These are phyloP conservation scores for Tricholoma saponaceum DNA, from an alignment of 768 basidiomycete species.

Conservation along the genomic window DNA sequence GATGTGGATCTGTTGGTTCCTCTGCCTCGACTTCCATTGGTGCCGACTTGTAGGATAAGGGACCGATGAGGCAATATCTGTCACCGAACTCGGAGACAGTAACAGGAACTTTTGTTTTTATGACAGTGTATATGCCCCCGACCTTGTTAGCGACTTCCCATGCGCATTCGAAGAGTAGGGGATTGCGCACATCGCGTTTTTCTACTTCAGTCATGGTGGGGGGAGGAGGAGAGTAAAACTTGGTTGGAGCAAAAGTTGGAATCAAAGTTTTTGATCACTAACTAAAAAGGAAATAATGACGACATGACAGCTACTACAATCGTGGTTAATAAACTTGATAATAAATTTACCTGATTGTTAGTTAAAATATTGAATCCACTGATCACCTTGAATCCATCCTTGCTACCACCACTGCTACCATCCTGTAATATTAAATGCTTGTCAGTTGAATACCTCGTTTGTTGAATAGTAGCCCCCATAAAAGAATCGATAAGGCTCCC, in stretches of 20 bases:
- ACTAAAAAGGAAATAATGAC: slow-evolving; percentile 1
- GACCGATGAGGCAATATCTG: slow-evolving; percentile 94
- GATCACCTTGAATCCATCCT: slow-evolving; percentile 41
- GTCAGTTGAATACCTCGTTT: slow-evolving; percentile 64
- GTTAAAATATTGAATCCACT: slow-evolving; percentile 68
- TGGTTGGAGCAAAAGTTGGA: no score
- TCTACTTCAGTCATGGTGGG: slow-evolving; percentile 25
- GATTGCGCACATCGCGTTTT: slow-evolving; percentile 71
- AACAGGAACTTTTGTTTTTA: slow-evolving; percentile 99
- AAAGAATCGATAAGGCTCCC: slow-evolving; percentile 87
- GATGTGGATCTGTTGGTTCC: slow-evolving; percentile 78
- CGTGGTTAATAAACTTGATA: slow-evolving; percentile 35
- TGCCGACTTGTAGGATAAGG: slow-evolving; percentile 96
- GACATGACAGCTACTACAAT: slow-evolving; percentile 24
- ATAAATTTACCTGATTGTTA: slow-evolving; percentile 69
- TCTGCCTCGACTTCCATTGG: slow-evolving; percentile 98
- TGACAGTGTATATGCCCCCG: slow-evolving; percentile 99
- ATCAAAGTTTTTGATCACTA: not conserved
- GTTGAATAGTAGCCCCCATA: slow-evolving; percentile 83
- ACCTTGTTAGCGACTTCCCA: slow-evolving; percentile 99
- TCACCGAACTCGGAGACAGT: slow-evolving; percentile 95
- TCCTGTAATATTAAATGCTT: slow-evolving; percentile 66
- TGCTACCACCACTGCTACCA: slow-evolving; percentile 21
- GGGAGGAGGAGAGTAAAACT: not conserved
- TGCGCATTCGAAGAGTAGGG: slow-evolving; percentile 89